Conservation (phyloP, 257 asterid species). For the Nicotiana undulata region DNA sequence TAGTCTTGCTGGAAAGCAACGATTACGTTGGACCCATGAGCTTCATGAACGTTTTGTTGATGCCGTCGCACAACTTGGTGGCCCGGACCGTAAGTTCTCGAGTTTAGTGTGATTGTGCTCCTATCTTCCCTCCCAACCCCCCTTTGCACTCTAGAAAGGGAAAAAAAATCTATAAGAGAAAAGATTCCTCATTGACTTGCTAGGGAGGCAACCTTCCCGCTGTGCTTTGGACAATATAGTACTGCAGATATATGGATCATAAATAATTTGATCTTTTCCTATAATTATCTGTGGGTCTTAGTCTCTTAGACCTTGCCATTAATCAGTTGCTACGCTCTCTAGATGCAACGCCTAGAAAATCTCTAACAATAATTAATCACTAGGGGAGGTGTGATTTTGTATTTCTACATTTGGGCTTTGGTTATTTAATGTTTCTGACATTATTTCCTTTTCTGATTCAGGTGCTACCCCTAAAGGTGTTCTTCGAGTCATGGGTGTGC, state of each 20-base stretch:
- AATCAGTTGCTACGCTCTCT: background rate
- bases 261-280: background rate
- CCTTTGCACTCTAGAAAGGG: background rate
- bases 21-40: slow-evolving; percentile 97
- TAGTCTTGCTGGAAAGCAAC: slow-evolving; percentile 78
- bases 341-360: background rate
- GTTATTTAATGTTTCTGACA: slow-evolving; percentile 3
- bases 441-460: slow-evolving; percentile 25
- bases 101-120: background rate
- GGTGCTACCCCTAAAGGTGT: slow-evolving; percentile 99
- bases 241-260: background rate
- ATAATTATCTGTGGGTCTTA: background rate
- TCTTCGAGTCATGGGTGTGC: slow-evolving; percentile 97
- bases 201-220: background rate
- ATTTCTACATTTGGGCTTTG: background rate
- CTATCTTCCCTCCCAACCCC: background rate
- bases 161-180: background rate
- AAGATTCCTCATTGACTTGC: background rate
- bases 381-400: background rate
- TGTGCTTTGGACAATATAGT: background rate
- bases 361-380: background rate
- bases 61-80: slow-evolving; percentile 98
- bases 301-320: background rate
- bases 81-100: slow-evolving; percentile 81
- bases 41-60: slow-evolving; percentile 93